Percentiles rank a stretch among this genome's conserved stretches.
Evolutionary conservation across 2,329 filamentous ascomycete species (phyloP).

Genomic region (Fusarium sp.): DNA sequence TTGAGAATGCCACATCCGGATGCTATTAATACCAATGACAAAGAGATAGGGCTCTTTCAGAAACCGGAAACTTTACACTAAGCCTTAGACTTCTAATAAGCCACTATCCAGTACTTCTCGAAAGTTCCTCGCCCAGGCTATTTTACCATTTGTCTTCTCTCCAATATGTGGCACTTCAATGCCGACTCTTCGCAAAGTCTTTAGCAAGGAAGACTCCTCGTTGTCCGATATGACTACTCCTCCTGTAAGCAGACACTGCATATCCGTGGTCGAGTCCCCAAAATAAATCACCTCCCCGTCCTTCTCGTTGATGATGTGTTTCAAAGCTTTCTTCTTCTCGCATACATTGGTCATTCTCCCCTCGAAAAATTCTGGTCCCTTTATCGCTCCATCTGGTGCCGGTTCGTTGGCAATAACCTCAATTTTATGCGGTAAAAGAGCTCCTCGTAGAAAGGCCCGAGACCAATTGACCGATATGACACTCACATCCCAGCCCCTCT

Average conservation of each 20-base stretch:
- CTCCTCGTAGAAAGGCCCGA: slow-evolving; percentile 57
- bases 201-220: slow-evolving; percentile 48
- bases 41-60: not conserved
- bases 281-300: slow-evolving; percentile 58
- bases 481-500: slow-evolving; percentile 50
- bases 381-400: slow-evolving; percentile 50
- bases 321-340: slow-evolving; percentile 58
- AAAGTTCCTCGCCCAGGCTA: slow-evolving; percentile 58
- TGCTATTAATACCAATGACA: not conserved
- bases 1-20: not conserved
- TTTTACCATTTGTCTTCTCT: slow-evolving; percentile 15
- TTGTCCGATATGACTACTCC: slow-evolving; percentile 59
- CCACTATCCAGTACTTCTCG: slow-evolving; percentile 51
- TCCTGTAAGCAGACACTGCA: slow-evolving; percentile 60
- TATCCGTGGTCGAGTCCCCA: slow-evolving; percentile 66
- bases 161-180: slow-evolving; percentile 51
- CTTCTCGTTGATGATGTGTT: slow-evolving; percentile 38
- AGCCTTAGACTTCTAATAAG: slow-evolving; percentile 30
- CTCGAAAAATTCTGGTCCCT: slow-evolving; percentile 49
- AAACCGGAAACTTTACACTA: not conserved
- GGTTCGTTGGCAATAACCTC: slow-evolving; percentile 58
- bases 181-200: slow-evolving; percentile 51
- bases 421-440: slow-evolving; percentile 47
- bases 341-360: slow-evolving; percentile 49
- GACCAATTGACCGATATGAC: slow-evolving; percentile 65